Conservation (phyloP, 176 grass and related monocot genomes). For the Eleusine coracana region DNA sequence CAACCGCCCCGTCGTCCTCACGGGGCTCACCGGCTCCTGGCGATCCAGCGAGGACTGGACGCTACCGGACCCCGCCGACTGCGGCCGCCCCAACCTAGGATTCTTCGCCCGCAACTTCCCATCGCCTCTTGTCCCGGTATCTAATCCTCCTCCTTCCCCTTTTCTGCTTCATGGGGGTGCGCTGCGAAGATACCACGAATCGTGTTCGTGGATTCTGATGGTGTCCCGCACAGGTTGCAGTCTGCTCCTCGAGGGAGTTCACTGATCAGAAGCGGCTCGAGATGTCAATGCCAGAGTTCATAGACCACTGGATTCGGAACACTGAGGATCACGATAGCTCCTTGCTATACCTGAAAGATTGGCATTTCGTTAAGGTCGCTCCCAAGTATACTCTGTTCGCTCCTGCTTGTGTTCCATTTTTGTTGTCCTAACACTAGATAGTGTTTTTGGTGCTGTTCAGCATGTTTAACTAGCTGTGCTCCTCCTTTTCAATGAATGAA, state of each 20-base stretch:
- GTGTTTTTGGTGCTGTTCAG: not conserved
- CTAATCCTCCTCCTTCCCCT: not conserved
- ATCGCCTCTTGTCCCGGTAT: constrained; percentile 55
- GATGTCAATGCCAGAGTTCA: constrained; percentile 78
- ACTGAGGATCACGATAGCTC: constrained; percentile 33
- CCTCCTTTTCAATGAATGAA: not conserved
- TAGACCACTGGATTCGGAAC: constrained; percentile 53
- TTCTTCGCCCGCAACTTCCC: constrained; percentile 55
- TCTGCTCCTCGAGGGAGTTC: constrained; percentile 71
- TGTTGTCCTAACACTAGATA: not conserved
- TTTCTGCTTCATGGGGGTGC: not conserved
- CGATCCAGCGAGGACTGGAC: constrained; percentile 64
- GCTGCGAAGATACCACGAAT: constrained; percentile 15
- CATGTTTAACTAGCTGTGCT: not conserved
- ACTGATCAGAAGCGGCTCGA: constrained; percentile 81
- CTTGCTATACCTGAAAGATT: constrained; percentile 86
- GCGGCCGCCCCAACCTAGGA: constrained; percentile 46
- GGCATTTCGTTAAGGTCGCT: constrained; percentile 89
- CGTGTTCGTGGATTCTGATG: not conserved
- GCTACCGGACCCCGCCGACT: constrained; percentile 7
- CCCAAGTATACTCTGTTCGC: not conserved
- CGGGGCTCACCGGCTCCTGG: constrained; percentile 77
- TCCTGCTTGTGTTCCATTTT: constrained; percentile 1
- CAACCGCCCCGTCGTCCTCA: constrained; percentile 80
- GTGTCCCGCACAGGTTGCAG: constrained; percentile 61